Conservation (phyloP, 805 yeast species). For the Candida quercuum region DNA sequence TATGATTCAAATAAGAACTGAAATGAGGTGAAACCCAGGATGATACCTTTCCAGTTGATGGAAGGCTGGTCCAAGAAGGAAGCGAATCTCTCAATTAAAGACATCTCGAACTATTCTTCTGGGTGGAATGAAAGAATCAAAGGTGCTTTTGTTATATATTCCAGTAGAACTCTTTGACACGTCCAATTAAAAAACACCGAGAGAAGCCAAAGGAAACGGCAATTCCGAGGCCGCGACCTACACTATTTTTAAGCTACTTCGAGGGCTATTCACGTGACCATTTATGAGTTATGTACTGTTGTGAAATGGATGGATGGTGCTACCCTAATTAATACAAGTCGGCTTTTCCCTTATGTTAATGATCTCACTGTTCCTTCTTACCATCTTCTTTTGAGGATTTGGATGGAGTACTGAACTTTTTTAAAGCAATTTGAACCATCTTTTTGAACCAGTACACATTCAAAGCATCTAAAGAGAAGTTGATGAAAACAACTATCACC, state of each 20-base stretch:
- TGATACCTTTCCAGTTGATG: conserved; percentile 75
- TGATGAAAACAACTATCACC: conserved; percentile 45
- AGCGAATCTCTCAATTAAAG: conserved; percentile 35
- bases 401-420: conserved; percentile 29
- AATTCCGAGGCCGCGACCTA: too few species aligned
- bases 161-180: too few species aligned
- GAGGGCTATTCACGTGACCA: too few species aligned
- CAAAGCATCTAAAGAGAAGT: conserved; percentile 57
- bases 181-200: too few species aligned
- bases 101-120: conserved; percentile 10
- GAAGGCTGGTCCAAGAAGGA: conserved; percentile 57
- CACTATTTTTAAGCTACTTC: too few species aligned
- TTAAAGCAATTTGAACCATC: conserved; percentile 73
- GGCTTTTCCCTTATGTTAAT: too few species aligned
- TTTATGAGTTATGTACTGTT: too few species aligned
- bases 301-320: too few species aligned
- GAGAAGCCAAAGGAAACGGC: too few species aligned
- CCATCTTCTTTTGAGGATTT: not conserved
- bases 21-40: conserved; percentile 69
- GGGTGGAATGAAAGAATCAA: too few species aligned
- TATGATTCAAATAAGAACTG: conserved; percentile 73
- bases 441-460: conserved; percentile 85
- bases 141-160: too few species aligned
- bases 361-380: conserved; percentile 4
- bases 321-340: too few species aligned